Base-by-base conservation (phyloP, 352 stramenopile genomes). In the Globisporangium splendens region DNA sequence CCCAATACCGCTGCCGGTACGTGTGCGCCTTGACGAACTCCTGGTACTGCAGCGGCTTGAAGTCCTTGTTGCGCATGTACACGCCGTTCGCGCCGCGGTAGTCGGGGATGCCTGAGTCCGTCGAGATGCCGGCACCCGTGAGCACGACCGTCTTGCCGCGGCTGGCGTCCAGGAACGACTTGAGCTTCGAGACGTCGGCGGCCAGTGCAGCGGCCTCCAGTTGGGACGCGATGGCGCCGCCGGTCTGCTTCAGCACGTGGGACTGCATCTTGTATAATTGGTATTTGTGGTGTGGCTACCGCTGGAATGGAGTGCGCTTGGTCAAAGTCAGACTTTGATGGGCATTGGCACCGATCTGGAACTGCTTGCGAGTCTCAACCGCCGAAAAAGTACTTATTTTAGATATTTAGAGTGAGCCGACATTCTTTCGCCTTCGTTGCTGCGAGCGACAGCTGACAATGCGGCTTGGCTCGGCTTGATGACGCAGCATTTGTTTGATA, bases 31-130 rank as follows among this genome's bases (percentile, higher is more conserved):
- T 70, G 41, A 85, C 69, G 59, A 93, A 93, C 72, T 99, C 86
- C 59, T 98, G 88, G 74, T 98, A 97, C 66, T 97, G 90, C 61
- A 98, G 97, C 35, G 97, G 96, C 61, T 96, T 96, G 41, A 91
- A 93, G 77, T 98, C 93, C 43, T 91, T 91, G 60, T 91, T 90
- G 61, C 85, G 76, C 68, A 95, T 93, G 79, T 99, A 99, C 15
- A 96, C 96, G 57, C 96, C 96, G 22, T 96, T 87, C 20, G 93
- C 88, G 8, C 95, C 96, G 46, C 97, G 77, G 72, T 99, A 99
- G 72, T 99, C 97, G 0, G 97, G 96, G 72, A 99, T 99, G 12
- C 96, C 96, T 20, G 85, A 98, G 69, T 98, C 96, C 17, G 96
- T 99, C 11, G 90, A 98, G 46, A 99, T 90, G n/a, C 96, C 96